Base-by-base conservation (phyloP, 352 stramenopile species). In the Phytophthora megakarya region DNA sequence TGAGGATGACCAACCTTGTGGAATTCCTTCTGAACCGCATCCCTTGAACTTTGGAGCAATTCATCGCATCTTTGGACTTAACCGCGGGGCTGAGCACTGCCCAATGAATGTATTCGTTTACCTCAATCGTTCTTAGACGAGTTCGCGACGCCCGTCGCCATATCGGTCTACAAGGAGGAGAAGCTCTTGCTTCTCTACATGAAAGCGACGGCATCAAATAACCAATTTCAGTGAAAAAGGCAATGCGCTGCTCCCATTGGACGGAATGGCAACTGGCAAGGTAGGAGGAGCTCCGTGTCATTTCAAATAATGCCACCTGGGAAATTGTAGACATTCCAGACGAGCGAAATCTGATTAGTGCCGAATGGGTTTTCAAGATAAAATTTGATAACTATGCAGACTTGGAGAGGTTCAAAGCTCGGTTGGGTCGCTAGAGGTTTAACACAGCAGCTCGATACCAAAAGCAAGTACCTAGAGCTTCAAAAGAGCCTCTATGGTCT, bases 311-410 rank as follows among this genome's bases (percentile, higher is more conserved):
- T 9, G 26, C 26, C 9, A 61, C 52, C 0, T 58, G 50, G 50
- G 18, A 58, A 32, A 6, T 51, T 5, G 52, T 49, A 3, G 32
- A 42, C 3, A 8, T 15, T 13, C 38, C 38, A 3, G 16, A 26
- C 7, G 38, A 39, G 5, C 25, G 23, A 33, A 49, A 50, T 4
- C 5, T 59, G 26, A 26, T 49, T 3, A 42, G 37, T 5, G 48
- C 51, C 13, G 49, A 59, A 18, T 50, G 51, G 51, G 25, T 59
- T n/a, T 59, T 44, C 32, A 49, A 33, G n/a, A 49, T 59, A 13
- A 59, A 49, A 28, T 50, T 59, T 11, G 37, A 43, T 1, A 51
- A 51, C 5, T 51, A 26, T 21, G 37, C 47, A 37, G 26, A 32
- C 26, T 9, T 32, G 5, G 26, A 5, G 26, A 9, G 26, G 26